Percentiles rank a stretch among this genome's conserved stretches.
Conservation (phyloP, 2,329 filamentous ascomycete species). For the Sarocladium strictum region DNA sequence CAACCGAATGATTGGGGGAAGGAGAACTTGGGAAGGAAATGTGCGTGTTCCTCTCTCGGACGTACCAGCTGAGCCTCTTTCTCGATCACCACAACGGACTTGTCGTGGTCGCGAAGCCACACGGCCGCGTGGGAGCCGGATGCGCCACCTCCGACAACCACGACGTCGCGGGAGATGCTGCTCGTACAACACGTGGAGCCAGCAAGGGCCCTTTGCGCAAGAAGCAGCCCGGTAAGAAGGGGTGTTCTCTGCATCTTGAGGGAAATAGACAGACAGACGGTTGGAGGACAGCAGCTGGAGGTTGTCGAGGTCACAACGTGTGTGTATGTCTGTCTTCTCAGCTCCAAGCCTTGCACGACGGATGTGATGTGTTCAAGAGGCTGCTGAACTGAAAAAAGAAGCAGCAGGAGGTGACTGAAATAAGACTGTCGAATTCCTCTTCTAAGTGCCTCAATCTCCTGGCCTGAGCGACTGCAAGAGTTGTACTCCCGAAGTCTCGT, state of each 20-base stretch:
- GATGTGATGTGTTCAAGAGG: background rate
- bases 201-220: background rate
- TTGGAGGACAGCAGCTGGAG: background rate
- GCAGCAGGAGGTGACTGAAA: no score
- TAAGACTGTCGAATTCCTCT: no score
- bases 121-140: conserved; percentile 30
- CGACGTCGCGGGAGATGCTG: conserved; percentile 23
- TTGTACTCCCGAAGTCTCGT: no score
- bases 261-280: no score
- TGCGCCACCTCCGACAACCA: conserved; percentile 30
- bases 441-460: no score
- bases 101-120: conserved; percentile 27
- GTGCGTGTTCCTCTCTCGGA: no score
- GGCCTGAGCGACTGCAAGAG: no score
- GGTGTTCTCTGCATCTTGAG: background rate
- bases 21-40: no score
- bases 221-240: background rate
- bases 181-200: background rate
- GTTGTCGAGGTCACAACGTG: background rate
- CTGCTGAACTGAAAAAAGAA: no score
- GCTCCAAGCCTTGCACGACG: background rate
- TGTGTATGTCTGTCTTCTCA: no score
- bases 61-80: conserved; percentile 24
- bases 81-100: conserved; percentile 29
- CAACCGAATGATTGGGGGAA: background rate